Base-by-base conservation (phyloP, 2,329 filamentous ascomycete species). In the Pseudocercospora macadamiae region DNA sequence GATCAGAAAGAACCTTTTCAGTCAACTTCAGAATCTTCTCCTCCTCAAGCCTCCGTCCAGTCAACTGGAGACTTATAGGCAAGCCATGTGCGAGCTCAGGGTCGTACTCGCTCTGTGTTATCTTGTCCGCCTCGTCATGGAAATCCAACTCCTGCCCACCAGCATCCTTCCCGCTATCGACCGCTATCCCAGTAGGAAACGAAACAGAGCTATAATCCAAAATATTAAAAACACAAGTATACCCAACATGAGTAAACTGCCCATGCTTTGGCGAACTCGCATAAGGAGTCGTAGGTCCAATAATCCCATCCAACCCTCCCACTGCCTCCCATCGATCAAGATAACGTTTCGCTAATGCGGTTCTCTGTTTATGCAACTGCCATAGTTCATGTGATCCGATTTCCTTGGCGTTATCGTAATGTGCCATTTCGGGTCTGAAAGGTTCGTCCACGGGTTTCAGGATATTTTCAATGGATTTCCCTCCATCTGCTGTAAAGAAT, bases 401-500 rank as follows among this genome's bases (percentile, higher is more conserved):
- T 44, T 82, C 80, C 6, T 64, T 67, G 0, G 80, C 77, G 1
- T 75, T 62, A 49, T 71, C 70, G 59, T 83, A 83, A 1, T 59
- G 53, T 18, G 72, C 59, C 79, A 83, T 81, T 61, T 83, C 80
- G 0, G 80, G 79, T 8, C 80, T 74, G 59, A 76, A 77, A 1
- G 79, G 79, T 63, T 81, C 79, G 5, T 67, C 65, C 0, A 75
- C 76, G 0, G 74, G 72, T 10, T 71, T 71, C 2, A 81, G 70
- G 45, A 80, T 71, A 10, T 73, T 71, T 51, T 70, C 51, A 3
- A 82, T 71, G 9, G 76, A 78, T 57, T 79, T 79, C 1, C 79
- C 81, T n/a, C 81, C 81, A 56, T 83, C 81, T 9, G 79, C 77
- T 10, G 80, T 66, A 61, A 83, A 83, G 73, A 80, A 76, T 18